Base-by-base conservation (phyloP, 1,139 yeast species). In the Schwanniomyces etchellsii region DNA sequence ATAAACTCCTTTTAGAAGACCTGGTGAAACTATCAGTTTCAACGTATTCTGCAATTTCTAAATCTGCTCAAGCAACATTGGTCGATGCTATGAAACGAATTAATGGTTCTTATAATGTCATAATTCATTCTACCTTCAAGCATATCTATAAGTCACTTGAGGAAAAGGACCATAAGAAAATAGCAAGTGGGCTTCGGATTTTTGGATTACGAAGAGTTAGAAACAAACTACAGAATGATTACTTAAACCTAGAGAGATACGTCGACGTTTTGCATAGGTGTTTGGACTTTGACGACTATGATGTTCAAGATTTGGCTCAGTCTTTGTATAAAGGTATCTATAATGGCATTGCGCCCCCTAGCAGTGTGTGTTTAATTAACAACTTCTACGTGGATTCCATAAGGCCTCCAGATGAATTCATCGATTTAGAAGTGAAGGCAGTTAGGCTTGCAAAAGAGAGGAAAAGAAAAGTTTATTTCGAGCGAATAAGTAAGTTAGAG, bases 81-180 rank as follows among this genome's bases (percentile, higher is more conserved):
- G 70, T 77, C 4, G 81, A 82, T 26, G 76, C 86, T 1, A 74
- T 85, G 70, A 81, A 78, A 44, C 77, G 86, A 34, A 60, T 91
- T 6, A 68, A 78, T 40, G 88, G 91, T 1, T 77, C 93, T 0
- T 79, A 81, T 36, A 57, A 64, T 26, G 58, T 70, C 6, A 64
- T 80, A 6, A 57, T 79, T 29, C 71, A 51, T 35, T 55, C 48
- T 15, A 57, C 81, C 1, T 63, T 83, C 32, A 66, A 66, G 17
- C 64, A 68, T 12, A 57, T 82, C 31, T 55, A 66, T 6, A 54
- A 56, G 14, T 79, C 86, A 0, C 46, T 89, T n/a, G 60, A 64
- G 1, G 60, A 60, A 3, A 60, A 69, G 14, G 81, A 81, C 30
- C 60, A 58, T 36, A 77, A 78, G 43, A 65, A 69, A 25, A 72